Evolutionary conservation across 345 rosid genomes (phyloP).

Genomic region (Leavenworthia alabamica): DNA sequence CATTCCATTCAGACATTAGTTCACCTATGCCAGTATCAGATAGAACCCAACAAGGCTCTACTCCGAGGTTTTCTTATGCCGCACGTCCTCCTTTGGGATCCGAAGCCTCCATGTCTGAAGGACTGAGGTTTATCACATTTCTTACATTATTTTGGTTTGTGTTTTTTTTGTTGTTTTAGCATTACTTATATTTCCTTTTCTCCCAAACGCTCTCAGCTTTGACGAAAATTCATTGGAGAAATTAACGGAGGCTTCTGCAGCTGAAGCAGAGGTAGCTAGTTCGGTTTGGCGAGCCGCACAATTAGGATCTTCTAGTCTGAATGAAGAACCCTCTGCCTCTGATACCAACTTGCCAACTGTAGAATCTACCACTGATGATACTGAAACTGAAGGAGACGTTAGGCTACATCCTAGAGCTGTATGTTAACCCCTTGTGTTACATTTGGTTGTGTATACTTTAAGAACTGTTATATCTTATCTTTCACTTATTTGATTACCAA

Average conservation of each 20-base stretch:
- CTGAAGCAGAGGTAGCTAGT: slow-evolving; percentile 94
- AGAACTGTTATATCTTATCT: not conserved
- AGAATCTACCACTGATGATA: slow-evolving; percentile 57
- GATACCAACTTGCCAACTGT: slow-evolving; percentile 67
- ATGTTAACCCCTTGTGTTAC: slow-evolving; percentile 32
- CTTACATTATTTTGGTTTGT: slow-evolving; percentile 11
- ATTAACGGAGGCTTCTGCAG: slow-evolving; percentile 93
- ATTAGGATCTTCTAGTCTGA: slow-evolving; percentile 48
- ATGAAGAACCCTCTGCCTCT: slow-evolving; percentile 61
- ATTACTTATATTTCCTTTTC: slow-evolving; percentile 1
- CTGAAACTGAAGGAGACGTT: slow-evolving; percentile 81
- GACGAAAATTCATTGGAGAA: slow-evolving; percentile 79
- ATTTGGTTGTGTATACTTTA: not conserved
- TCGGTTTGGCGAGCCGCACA: slow-evolving; percentile 99
- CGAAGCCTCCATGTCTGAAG: slow-evolving; percentile 40
- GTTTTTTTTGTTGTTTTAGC: not conserved
- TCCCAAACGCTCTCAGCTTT: slow-evolving; percentile 47
- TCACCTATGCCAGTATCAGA: slow-evolving; percentile 64
- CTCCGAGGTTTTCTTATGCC: slow-evolving; percentile 47
- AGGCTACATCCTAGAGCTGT: slow-evolving; percentile 99
- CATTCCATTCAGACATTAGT: slow-evolving; percentile 60
- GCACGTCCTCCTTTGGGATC: slow-evolving; percentile 40
- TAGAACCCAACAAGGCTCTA: slow-evolving; percentile 47
- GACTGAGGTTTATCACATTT: slow-evolving; percentile 50
- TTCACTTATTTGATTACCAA: too few relatives aligned